A percentile compares a stretch with the other conserved stretches of the same genome.
Evolutionary conservation across 176 grass and related monocot species (phyloP).

Genomic region (Oryza australiensis): DNA sequence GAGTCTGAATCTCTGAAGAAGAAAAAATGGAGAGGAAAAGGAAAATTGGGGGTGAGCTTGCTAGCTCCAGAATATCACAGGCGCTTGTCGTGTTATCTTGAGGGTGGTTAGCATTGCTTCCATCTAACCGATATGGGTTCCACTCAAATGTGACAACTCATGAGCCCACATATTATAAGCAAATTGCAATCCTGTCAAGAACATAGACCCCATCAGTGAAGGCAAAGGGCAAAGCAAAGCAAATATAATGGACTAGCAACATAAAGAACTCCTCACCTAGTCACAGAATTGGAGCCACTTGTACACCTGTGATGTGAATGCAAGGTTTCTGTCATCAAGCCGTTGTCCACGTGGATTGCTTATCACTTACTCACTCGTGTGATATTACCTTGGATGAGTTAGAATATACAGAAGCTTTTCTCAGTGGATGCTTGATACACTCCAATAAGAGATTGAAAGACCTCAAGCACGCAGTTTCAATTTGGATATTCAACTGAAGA

Average conservation of each 20-base stretch:
- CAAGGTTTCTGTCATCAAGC: slow-evolving; percentile 28
- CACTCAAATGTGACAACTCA: slow-evolving; percentile 53
- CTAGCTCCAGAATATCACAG: slow-evolving; percentile 37
- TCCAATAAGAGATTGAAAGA: slow-evolving; percentile 9
- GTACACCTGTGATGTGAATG: slow-evolving; percentile 13
- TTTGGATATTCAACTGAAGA: background rate
- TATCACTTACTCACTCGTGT: slow-evolving; percentile 13
- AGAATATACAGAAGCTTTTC: background rate
- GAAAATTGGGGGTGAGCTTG: background rate
- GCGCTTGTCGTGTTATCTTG: slow-evolving; percentile 35
- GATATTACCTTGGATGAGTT: background rate
- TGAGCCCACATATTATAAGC: slow-evolving; percentile 48
- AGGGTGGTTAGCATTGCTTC: slow-evolving; percentile 58
- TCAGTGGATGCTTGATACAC: background rate
- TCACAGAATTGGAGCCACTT: slow-evolving; percentile 35
- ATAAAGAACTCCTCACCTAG: slow-evolving; percentile 34
- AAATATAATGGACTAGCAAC: slow-evolving; percentile 11
- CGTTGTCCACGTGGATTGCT: slow-evolving; percentile 34
- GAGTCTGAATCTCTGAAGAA: background rate
- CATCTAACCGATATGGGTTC: slow-evolving; percentile 57
- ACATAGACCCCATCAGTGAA: slow-evolving; percentile 27
- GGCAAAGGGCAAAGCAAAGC: slow-evolving; percentile 11
- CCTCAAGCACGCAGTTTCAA: background rate
- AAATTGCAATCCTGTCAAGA: slow-evolving; percentile 35
- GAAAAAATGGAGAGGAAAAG: background rate